phyloP scores from a whole-genome alignment of 2,329 filamentous ascomycete species.

The Paracamarosporium sp. region DNA sequence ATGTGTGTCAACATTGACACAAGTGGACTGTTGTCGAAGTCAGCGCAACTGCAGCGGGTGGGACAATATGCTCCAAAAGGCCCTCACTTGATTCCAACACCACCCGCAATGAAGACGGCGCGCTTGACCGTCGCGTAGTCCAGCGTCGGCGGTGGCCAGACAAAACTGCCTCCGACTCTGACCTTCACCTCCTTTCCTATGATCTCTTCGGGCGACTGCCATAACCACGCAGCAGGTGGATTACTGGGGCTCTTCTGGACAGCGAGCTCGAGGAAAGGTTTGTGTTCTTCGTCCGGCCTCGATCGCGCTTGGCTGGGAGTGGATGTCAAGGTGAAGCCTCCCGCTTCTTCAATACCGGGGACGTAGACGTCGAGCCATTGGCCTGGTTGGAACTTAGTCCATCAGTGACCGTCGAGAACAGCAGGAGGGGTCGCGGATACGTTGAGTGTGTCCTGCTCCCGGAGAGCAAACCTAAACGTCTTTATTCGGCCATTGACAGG shows the following conservation, averaged over 20 bases:
- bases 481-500: conserved; percentile 72
- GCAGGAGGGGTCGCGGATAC: conserved; percentile 47
- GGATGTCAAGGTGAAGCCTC: conserved; percentile 89
- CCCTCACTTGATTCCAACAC: conserved; percentile 78
- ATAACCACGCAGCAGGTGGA: conserved; percentile 78
- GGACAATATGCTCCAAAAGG: neutral
- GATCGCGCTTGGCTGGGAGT: conserved; percentile 64
- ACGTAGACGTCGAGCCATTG: conserved; percentile 89
- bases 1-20: conserved; percentile 75
- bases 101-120: conserved; percentile 79
- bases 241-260: conserved; percentile 75
- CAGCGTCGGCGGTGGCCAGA: conserved; percentile 70
- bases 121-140: conserved; percentile 57
- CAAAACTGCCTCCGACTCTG: conserved; percentile 80
- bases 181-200: conserved; percentile 67
- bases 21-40: conserved; percentile 62
- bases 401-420: conserved; percentile 36
- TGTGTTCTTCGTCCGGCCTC: conserved; percentile 25
- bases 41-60: conserved; percentile 9
- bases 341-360: conserved; percentile 71
- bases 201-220: conserved; percentile 63
- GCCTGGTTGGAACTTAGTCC: conserved; percentile 73
- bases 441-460: conserved; percentile 55
- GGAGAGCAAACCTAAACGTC: conserved; percentile 69
- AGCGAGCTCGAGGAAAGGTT: conserved; percentile 75